A percentile compares a stretch with the other conserved stretches of the same genome.
These are phyloP conservation scores for Colletotrichum theobromicola DNA, from an alignment of 2,329 filamentous ascomycete species.

Conservation along the genomic window DNA sequence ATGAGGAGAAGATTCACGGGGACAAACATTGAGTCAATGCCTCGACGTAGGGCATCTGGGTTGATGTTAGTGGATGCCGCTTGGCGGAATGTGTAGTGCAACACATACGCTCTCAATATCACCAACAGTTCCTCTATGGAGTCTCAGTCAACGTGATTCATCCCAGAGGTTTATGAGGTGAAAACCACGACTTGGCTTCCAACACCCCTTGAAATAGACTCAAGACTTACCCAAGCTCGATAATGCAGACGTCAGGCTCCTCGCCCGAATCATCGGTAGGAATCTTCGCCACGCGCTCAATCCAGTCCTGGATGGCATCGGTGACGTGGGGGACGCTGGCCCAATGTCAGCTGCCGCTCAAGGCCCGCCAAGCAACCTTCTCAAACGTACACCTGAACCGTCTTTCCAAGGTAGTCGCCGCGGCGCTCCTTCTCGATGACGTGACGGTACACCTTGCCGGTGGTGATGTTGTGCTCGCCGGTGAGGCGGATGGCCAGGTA, in stretches of 20 bases:
- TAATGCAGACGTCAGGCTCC: constrained; percentile 91
- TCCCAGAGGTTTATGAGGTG: not conserved
- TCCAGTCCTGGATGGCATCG: constrained; percentile 90
- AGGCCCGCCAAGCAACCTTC: not conserved
- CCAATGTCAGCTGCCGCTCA: not conserved
- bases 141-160: not conserved
- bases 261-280: constrained; percentile 85
- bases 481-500: constrained; percentile 85
- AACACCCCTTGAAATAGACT: not conserved
- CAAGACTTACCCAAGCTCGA: constrained; percentile 50
- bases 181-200: not conserved
- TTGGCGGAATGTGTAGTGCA: not conserved
- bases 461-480: constrained; percentile 94
- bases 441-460: constrained; percentile 92
- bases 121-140: constrained; percentile 46
- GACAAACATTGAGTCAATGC: constrained; percentile 71
- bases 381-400: constrained; percentile 72
- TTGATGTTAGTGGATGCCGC: not conserved
- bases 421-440: constrained; percentile 76
- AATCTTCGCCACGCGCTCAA: constrained; percentile 82
- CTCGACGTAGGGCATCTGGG: constrained; percentile 79
- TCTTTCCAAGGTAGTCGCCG: constrained; percentile 84
- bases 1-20: too few species aligned
- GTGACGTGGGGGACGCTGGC: constrained; percentile 81
- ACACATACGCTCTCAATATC: constrained; percentile 73